These are phyloP conservation scores for Firmiana major DNA, from an alignment of 345 rosid genomes.

Conservation along the genomic window DNA sequence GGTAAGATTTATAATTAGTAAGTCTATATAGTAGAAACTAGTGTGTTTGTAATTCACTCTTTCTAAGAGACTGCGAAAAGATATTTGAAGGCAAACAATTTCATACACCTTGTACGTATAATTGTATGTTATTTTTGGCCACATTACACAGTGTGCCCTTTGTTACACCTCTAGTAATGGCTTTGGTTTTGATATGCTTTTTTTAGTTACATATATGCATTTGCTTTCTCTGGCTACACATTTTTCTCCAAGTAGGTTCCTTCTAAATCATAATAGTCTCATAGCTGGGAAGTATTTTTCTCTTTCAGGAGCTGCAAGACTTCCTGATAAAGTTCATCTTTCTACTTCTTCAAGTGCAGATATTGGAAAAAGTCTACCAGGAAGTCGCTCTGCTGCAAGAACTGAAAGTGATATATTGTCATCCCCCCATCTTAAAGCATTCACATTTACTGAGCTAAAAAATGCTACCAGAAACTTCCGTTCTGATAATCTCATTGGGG, in stretches of 20 bases:
- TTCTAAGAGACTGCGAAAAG: not conserved
- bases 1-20: not conserved
- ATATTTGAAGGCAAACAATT: not conserved
- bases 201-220: not conserved
- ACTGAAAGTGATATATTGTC: constrained; percentile 46
- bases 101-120: not conserved
- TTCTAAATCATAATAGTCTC: not conserved
- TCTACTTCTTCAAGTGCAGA: constrained; percentile 23
- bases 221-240: not conserved
- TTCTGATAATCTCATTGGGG: constrained; percentile 60
- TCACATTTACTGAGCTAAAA: constrained; percentile 49
- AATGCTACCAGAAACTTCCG: constrained; percentile 66
- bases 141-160: not conserved
- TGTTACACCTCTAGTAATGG: not conserved
- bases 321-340: not conserved
- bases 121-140: not conserved
- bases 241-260: not conserved
- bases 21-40: not conserved
- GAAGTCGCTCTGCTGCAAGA: constrained; percentile 27
- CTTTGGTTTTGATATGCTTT: not conserved
- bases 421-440: constrained; percentile 52
- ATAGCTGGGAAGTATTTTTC: not conserved
- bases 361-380: constrained; percentile 20
- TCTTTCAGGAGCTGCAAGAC: not conserved
- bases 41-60: not conserved